phyloP scores from a whole-genome alignment of 2,329 filamentous ascomycete species.

The Aureobasidium namibiae region DNA sequence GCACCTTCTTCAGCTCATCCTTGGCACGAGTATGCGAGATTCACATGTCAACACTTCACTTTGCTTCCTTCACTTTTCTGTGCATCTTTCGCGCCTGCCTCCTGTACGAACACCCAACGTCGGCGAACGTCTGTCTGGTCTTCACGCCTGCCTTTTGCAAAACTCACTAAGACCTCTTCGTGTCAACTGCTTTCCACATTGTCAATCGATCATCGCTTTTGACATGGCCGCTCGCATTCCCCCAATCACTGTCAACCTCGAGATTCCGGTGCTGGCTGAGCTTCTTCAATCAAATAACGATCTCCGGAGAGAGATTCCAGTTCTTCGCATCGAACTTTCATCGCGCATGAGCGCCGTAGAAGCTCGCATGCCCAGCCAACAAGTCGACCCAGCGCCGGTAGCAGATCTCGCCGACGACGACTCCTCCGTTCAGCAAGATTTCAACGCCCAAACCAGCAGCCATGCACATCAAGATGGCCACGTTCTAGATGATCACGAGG shows the following conservation, averaged over 20 bases:
- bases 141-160: neutral
- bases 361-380: neutral
- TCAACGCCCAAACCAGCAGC: too few relatives aligned
- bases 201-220: too few relatives aligned
- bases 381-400: too few relatives aligned
- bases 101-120: neutral
- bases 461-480: too few relatives aligned
- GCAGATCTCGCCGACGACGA: too few relatives aligned
- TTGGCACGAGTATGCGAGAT: neutral
- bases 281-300: neutral
- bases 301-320: neutral
- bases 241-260: neutral
- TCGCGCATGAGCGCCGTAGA: neutral
- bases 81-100: neutral
- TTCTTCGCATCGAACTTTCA: neutral
- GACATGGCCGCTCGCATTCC: neutral
- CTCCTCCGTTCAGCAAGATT: too few relatives aligned
- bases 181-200: too few relatives aligned
- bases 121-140: neutral
- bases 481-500: too few relatives aligned
- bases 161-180: too few relatives aligned
- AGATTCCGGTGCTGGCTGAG: neutral
- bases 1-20: neutral
- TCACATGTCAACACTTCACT: neutral
- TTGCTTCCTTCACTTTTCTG: neutral